Base-by-base conservation (phyloP, 495 filamentous ascomycete species). In the Haplographium delicatum region DNA sequence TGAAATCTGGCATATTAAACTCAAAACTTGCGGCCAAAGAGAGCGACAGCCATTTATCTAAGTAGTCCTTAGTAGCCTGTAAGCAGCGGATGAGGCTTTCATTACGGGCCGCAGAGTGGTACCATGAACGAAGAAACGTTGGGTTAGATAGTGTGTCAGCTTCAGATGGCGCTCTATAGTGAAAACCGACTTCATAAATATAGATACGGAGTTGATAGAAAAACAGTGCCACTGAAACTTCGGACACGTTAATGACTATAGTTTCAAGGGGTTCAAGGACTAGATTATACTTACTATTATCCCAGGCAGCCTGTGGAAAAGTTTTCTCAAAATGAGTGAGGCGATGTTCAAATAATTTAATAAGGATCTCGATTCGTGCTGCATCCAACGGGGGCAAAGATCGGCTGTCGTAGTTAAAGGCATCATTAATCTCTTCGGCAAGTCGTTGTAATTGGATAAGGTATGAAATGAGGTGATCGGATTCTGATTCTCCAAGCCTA, bases 161-260 rank as follows among this genome's bases (percentile, higher is more conserved):
- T 16, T 25, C 24, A 8, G 34, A 24, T 4, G 31, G 45, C 18
- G 13, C 13, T 15, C 2, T 24, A 2, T 47, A 42, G 26, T 55
- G 51, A 24, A 50, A 47, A 19, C 50, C 44, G 25, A 61, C 47
- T 44, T 58, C 55, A 44, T 56, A 45, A 20, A 61, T 31, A 18
- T 49, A 57, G 10, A 56, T 47, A 9, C 51, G 47, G 6, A 55
- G 37, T 19, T 37, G 16, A 28, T 47, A 50, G 26, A 19, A 54
- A 2, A 31, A 25, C 33, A 56, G 42, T 33, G 16, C 35, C 13
- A 61, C 46, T 15, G 40, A 30, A 26, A 43, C 59, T 61, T 26
- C 7, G 19, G 16, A 11, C n/a, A 28, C 18, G 27, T 44, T 24
- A 47, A 22, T 16, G 10, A 23, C 26, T 9, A n/a, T 39, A 18